Evolutionary conservation across 2,329 filamentous ascomycete species (phyloP), one percentile per base, ranked within the genome.

Genomic region (Verticillium isaacii): DNA sequence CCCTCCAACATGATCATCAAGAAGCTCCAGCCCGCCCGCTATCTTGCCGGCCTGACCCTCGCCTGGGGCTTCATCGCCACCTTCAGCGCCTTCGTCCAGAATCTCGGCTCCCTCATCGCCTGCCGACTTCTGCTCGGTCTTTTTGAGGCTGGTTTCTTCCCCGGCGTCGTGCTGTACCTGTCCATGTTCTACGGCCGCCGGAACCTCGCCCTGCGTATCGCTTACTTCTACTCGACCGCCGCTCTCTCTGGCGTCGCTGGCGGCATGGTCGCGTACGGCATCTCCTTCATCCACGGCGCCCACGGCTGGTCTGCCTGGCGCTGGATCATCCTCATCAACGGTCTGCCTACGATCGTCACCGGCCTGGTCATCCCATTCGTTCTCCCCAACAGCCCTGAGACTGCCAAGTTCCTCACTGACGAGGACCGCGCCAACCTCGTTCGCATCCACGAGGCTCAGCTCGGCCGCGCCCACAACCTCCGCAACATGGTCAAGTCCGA

Each of bases 131-230:
- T 88, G 0, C 79, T 89, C 0, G 85, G 86, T 1, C 71, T 83
- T 2, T 80, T 85, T 15, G 86, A 88, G 71, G 84, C 82, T 5
- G 85, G 85, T 0, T 74, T 88, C 0, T 87, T 88, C 65, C 85
- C 86, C 0, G 84, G 85, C 1, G 75, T 86, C 63, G 81, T 82
- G 1, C 71, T 84, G 12, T 87, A 87, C 59, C 75, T 89, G 17
- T 88, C 86, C 0, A 79, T 87, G 62, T 89, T 88, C 73, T 89
- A 89, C 70, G 84, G 80, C 23, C 86, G 85, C 65, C 78, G 78
- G 9, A 85, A 88, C 66, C 77, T 89, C 5, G 86, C 85, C 0
- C 73, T 89, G 3, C 82, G 87, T 1, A 83, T 88, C 2, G 84
- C 84, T 8, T 88, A 88, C 65, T 78, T 89, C 2, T 89, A 89